Evolutionary conservation across 78 protist species (phyloP), one percentile per base, ranked within the genome.

Genomic region (Creolimax fragrantissima): DNA sequence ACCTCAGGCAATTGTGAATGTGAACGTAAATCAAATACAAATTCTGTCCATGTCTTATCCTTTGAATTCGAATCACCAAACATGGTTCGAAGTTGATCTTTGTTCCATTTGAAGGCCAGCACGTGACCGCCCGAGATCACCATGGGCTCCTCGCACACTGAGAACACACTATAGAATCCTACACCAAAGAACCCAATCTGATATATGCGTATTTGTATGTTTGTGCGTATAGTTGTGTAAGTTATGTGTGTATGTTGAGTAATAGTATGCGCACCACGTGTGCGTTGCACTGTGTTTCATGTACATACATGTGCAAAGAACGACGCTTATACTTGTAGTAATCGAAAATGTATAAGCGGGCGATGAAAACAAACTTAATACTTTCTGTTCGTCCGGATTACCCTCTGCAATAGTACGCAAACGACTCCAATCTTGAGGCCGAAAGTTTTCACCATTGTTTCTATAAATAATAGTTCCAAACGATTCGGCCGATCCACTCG

Each of bases 171-270:
- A 32, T 89, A 89, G 83, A 89, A 89, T 32, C 91, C 91, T 3
- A 89, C 91, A 42, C 91, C 91, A 17, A 89, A 89, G 5, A 58
- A 44, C 24, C 91, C 91, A n/a, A 89, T 89, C 91, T 89, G 83
- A 4, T 5, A 47, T 11, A 47, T 47, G 74, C 11, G 11, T 47
- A 47, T 47, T 24, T 47, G 11, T 47, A 47, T 47, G 11, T 47
- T 24, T 47, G 11, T 47, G 11, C 11, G 11, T 47, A 47, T 24
- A 47, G 37, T 24, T 47, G 11, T 47, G 11, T 47, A 47, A 47
- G 11, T 32, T 58, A 58, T 58, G 24, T 58, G 24, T 58, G 24
- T 58, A 58, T 58, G 24, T 58, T 32, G 11, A 58, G n/a, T n/a
- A n/a, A n/a, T n/a, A n/a, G n/a, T n/a, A n/a, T n/a, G n/a, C n/a